Base-by-base conservation (phyloP, 345 rosid genomes). In the Salix exigua region DNA sequence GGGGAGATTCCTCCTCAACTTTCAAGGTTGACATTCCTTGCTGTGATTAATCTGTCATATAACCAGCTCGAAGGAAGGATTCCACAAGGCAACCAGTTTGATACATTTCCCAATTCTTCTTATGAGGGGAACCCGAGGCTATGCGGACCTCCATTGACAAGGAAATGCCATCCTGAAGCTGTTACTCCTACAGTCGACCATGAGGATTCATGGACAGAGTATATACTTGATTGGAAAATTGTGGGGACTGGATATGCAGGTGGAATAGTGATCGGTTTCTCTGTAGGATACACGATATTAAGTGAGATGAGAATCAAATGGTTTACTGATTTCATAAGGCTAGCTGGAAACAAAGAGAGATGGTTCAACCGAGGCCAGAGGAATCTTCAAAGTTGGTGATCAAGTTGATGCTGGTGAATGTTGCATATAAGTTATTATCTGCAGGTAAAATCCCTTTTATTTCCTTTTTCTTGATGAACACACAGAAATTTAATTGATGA, bases 31-130 rank as follows among this genome's bases (percentile, higher is more conserved):
- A 50, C 58, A 18, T 51, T 51, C 58, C 23, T 51, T 19, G 58
- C n/a, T 6, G 58, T 51, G 9, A 55, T 55, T 5, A 55, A 55
- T 23, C 62, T 55, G 26, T 55, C 62, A 55, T 55, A 23, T 55
- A 55, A 55, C 2, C 13, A 9, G 0, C 61, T 55, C 11, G 25
- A 51, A 19, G n/a, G 23, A 19, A 51, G 11, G 23, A 19, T 51
- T 1, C 11, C n/a, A 19, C 1, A 19, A 2, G 11, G 25, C 25
- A 7, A 51, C 23, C 25, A 51, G 1, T 42, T 42, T 42, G 0
- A 0, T 51, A 19, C 10, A 55, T 3, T n/a, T 0, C 0, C 26
- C 3, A 1, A n/a, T 3, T 4, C 26, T 55, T 55, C 25, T 21
- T 55, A n/a, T n/a, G 26, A 55, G 23, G 13, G 26, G 13, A 55